These are phyloP conservation scores for Jacaranda copaia DNA, from an alignment of 257 asterid species.

Conservation along the genomic window DNA sequence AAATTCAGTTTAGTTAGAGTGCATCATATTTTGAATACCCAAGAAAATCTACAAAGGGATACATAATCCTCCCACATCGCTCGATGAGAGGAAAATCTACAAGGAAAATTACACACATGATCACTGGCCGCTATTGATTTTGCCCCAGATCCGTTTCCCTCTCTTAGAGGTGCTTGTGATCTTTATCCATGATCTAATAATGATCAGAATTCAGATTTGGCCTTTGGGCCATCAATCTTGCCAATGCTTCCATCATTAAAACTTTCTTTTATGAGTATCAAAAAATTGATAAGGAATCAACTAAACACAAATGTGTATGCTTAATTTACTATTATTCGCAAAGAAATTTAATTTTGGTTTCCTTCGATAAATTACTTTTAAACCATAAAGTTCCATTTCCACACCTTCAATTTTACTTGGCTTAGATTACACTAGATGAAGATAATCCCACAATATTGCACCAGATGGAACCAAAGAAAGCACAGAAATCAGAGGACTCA, in stretches of 20 bases:
- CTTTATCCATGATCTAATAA: slow-evolving; percentile 3
- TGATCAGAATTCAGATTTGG: not conserved
- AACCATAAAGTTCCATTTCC: not conserved
- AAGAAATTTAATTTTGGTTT: too few species aligned
- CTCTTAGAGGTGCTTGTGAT: not conserved
- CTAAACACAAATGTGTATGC: too few species aligned
- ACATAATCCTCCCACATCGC: too few species aligned
- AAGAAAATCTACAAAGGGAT: too few species aligned
- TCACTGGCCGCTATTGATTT: not conserved
- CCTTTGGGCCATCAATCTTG: not conserved
- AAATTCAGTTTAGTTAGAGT: too few species aligned
- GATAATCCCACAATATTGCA: slow-evolving; percentile 9
- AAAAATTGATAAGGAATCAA: too few species aligned
- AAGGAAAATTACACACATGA: too few species aligned
- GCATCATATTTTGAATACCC: too few species aligned
- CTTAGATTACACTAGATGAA: not conserved
- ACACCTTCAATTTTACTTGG: not conserved
- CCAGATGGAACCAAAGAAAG: not conserved
- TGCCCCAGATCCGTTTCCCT: not conserved
- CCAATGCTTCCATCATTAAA: not conserved
- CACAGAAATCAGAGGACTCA: not conserved
- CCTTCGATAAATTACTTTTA: too few species aligned
- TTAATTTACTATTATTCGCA: too few species aligned
- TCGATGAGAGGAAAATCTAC: too few species aligned
- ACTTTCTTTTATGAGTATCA: too few species aligned